phyloP scores from a whole-genome alignment of 2,329 filamentous ascomycete genomes.

The Leptodontidium sp. region DNA sequence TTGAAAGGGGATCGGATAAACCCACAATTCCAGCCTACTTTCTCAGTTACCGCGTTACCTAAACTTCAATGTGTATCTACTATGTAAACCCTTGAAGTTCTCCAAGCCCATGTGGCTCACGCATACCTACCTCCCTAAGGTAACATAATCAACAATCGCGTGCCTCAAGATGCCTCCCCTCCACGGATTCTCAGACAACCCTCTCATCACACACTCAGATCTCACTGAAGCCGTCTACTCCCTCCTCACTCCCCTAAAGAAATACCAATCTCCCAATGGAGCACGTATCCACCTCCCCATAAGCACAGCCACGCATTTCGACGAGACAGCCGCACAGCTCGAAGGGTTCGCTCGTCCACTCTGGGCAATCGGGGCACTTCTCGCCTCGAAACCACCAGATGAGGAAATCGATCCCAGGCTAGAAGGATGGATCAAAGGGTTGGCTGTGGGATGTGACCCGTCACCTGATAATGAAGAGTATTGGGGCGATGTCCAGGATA shows the following conservation, averaged over 20 bases:
- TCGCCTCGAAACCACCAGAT: slow-evolving; percentile 19
- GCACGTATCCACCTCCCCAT: slow-evolving; percentile 51
- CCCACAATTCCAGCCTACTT: neutral
- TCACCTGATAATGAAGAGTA: slow-evolving; percentile 49
- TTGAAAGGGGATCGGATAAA: neutral
- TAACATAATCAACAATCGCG: neutral
- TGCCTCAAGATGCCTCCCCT: slow-evolving; percentile 36
- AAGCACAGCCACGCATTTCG: slow-evolving; percentile 53
- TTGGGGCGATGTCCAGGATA: slow-evolving; percentile 56
- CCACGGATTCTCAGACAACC: slow-evolving; percentile 32
- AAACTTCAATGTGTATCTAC: neutral
- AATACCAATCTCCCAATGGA: slow-evolving; percentile 47
- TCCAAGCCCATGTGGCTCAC: neutral
- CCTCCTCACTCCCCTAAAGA: slow-evolving; percentile 20
- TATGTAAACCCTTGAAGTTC: neutral
- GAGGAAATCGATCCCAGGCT: slow-evolving; percentile 19
- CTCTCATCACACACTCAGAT: slow-evolving; percentile 46
- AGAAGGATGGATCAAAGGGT: slow-evolving; percentile 29
- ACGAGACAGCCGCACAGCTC: slow-evolving; percentile 55
- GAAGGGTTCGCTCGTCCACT: slow-evolving; percentile 53
- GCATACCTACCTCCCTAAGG: too few species aligned
- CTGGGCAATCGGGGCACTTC: slow-evolving; percentile 40
- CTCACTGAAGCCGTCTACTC: slow-evolving; percentile 46
- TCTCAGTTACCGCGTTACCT: neutral
- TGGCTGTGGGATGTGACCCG: slow-evolving; percentile 39